Base-by-base conservation (phyloP, 192 early-diverging fungal species). In the Obelidium mucronatum region DNA sequence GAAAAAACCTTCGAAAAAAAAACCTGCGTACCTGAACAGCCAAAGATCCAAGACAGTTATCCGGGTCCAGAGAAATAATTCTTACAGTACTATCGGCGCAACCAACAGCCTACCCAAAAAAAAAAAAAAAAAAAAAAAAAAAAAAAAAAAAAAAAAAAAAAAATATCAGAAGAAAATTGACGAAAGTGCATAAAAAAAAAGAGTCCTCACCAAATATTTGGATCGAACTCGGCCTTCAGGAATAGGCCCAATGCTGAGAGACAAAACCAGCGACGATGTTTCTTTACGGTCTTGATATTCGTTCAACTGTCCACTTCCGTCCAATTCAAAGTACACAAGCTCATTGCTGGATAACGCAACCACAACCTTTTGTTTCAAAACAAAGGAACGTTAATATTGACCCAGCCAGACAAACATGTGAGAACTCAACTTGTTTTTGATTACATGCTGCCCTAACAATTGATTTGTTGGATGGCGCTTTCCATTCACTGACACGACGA, bases 401-500 rank as follows among this genome's bases (percentile, higher is more conserved):
- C 0, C 55, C 13, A 11, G 55, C 26, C 55, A 58, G 55, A 22
- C 11, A 58, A 58, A 1, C 26, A 8, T 26, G 24, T 58, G 39
- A 4, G 1, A 69, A 44, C 17, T n/a, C 36, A 13, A 77, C 80
- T 74, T 89, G 95, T 30, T 93, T 90, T 34, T 88, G 79, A 73
- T 96, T 96, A 52, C 91, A 93, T 0, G 95, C 90, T 0, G 95
- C 97, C 19, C 88, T 79, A 0, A 92, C 81, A 66, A 98, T 94
- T 0, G 84, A 78, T 65, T 89, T 88, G 51, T 88, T 89, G 35
- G 83, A 84, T 17, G 97, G 96, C 22, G 94, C 90, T 63, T 88
- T 90, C 98, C 98, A 99, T 82, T 98, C 97, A 73, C 90, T 94
- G 0, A 96, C 94, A 44, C 95, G 92, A 3, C 90, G 88, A 83